phyloP scores from a whole-genome alignment of 2,329 filamentous ascomycete species.

The Colletotrichum somersetense region DNA sequence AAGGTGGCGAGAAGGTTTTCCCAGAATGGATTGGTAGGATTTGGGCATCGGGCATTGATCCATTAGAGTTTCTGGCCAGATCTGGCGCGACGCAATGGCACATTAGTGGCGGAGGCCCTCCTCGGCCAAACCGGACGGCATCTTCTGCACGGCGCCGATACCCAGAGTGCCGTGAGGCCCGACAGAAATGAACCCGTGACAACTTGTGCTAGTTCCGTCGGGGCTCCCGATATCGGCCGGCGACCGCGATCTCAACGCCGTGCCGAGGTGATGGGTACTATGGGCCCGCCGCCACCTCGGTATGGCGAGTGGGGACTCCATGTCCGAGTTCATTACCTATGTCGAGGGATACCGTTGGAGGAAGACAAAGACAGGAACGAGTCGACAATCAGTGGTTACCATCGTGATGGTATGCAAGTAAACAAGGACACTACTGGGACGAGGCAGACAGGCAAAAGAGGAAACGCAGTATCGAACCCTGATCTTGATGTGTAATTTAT shows the following conservation, averaged over 20 bases:
- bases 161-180: background rate
- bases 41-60: background rate
- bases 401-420: background rate
- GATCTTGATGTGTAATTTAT: background rate
- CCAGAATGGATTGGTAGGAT: background rate
- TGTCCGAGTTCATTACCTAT: background rate
- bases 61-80: background rate
- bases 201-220: background rate
- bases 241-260: background rate
- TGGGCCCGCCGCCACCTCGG: conserved; percentile 14
- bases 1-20: background rate
- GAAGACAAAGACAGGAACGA: background rate
- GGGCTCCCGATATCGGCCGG: conserved; percentile 35
- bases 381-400: background rate
- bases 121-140: background rate
- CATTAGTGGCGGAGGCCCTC: background rate
- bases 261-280: conserved; percentile 4
- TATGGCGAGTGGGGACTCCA: background rate
- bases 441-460: background rate
- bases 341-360: background rate
- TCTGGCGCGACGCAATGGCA: background rate
- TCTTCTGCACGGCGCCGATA: background rate
- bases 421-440: too few species aligned
- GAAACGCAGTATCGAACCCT: background rate
- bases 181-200: too few species aligned